Percentiles rank a stretch among this genome's conserved stretches.
These are phyloP conservation scores for Lactarius hatsudake DNA, from an alignment of 768 basidiomycete genomes.

Conservation along the genomic window DNA sequence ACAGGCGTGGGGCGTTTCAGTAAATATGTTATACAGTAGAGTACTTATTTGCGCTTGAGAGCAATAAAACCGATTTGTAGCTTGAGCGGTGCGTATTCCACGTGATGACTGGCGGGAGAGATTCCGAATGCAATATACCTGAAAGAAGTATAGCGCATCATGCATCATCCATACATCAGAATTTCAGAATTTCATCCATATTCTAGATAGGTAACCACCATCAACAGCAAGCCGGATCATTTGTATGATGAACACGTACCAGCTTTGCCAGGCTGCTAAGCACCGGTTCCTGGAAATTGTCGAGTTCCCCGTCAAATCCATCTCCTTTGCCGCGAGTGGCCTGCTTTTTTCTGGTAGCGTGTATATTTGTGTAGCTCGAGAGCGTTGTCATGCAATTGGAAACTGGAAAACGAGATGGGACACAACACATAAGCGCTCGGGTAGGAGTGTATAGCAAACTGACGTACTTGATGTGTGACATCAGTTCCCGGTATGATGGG, in stretches of 20 bases:
- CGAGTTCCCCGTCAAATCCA: conserved; percentile 18
- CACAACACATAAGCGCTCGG: neutral
- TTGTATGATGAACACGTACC: conserved; percentile 3
- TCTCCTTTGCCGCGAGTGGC: conserved; percentile 12
- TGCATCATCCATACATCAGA: neutral
- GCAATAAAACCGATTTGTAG: neutral
- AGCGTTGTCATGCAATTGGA: conserved; percentile 9
- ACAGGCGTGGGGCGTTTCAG: neutral
- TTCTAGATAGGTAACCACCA: neutral
- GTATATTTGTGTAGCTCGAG: conserved; percentile 18
- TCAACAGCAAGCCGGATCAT: neutral
- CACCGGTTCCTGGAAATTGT: conserved; percentile 22
- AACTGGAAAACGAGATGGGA: neutral
- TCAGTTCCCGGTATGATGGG: conserved; percentile 16
- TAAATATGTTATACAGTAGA: neutral
- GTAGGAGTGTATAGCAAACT: neutral
- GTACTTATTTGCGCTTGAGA: neutral
- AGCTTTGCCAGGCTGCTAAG: conserved; percentile 21
- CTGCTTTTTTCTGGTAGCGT: conserved; percentile 11
- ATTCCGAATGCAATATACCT: neutral
- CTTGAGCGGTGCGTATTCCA: too few relatives aligned
- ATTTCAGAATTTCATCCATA: neutral
- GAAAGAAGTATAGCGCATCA: neutral
- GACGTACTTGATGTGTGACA: conserved; percentile 26
- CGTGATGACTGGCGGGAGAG: neutral